phyloP scores from a whole-genome alignment of 73 alveolate species.

The Paraurostyla sp. region DNA sequence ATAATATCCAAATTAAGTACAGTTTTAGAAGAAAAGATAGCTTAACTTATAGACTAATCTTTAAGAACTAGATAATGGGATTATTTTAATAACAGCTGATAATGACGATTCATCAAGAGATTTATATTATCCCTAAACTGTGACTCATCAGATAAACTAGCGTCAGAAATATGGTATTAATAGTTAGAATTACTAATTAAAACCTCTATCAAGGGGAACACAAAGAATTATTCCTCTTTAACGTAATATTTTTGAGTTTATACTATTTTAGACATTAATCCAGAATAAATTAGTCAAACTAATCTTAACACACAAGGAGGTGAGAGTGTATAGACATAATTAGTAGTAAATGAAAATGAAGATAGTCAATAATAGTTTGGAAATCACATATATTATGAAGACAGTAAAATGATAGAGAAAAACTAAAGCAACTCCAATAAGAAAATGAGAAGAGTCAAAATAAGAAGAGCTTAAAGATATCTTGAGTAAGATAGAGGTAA shows the following conservation, averaged over 20 bases:
- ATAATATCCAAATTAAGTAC: neutral
- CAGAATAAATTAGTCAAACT: conserved; percentile 37
- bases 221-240: too few relatives aligned
- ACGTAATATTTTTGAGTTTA: neutral
- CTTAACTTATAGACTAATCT: neutral
- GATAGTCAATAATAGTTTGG: neutral
- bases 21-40: neutral
- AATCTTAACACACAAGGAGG: conserved; percentile 13
- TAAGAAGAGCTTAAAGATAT: neutral
- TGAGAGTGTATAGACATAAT: neutral
- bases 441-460: neutral
- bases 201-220: too few relatives aligned
- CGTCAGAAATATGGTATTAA: neutral
- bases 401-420: neutral
- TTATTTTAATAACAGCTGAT: conserved; percentile 6
- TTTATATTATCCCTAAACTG: neutral
- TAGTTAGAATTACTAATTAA: too few relatives aligned
- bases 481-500: neutral
- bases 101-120: neutral
- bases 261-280: neutral
- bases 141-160: neutral
- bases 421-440: neutral
- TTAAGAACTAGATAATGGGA: conserved; percentile 11
- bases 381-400: neutral
- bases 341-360: neutral